Percentiles rank a stretch among this genome's conserved stretches.
Evolutionary conservation across 2,329 filamentous ascomycete species (phyloP).

Genomic region (Xylaria sp.): DNA sequence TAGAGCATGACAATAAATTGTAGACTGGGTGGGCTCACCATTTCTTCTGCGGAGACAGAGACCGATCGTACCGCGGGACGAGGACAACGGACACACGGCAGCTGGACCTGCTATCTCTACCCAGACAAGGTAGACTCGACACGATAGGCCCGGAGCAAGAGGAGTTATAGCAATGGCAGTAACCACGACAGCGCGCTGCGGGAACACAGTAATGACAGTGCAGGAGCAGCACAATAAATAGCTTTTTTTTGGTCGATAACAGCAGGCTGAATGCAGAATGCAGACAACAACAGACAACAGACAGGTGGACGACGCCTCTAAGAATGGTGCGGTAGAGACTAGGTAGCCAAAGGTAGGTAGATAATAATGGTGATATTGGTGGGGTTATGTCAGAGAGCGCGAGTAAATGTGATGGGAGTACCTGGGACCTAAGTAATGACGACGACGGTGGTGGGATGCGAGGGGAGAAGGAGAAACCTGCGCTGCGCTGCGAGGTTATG

Average conservation of each 20-base stretch:
- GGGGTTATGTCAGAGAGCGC: conserved; percentile 24
- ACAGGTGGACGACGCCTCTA: conserved; percentile 13
- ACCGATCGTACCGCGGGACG: conserved; percentile 10
- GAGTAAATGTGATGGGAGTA: conserved; percentile 1
- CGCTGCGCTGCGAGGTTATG: conserved; percentile 16
- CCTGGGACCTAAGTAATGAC: conserved; percentile 26
- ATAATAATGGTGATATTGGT: conserved; percentile 27
- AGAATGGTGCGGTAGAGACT: conserved; percentile 6
- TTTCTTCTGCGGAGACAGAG: conserved; percentile 32
- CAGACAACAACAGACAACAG: not conserved
- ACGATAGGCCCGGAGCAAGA: conserved; percentile 3
- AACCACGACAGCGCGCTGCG: conserved; percentile 19
- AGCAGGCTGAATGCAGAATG: not conserved
- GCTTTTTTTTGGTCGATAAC: not conserved
- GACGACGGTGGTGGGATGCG: conserved; percentile 31
- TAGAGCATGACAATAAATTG: conserved; percentile 11
- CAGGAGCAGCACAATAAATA: conserved; percentile 7
- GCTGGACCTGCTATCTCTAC: conserved; percentile 12
- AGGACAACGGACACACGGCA: conserved; percentile 12
- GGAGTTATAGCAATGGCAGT: not conserved
- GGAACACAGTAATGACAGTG: conserved; percentile 5
- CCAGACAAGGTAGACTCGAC: not conserved
- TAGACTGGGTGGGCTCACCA: conserved; percentile 38
- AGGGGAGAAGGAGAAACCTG: conserved; percentile 10
- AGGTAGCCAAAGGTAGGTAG: not conserved